Base-by-base conservation (phyloP, 2,329 filamentous ascomycete species). In the Fonsecaea pedrosoi region DNA sequence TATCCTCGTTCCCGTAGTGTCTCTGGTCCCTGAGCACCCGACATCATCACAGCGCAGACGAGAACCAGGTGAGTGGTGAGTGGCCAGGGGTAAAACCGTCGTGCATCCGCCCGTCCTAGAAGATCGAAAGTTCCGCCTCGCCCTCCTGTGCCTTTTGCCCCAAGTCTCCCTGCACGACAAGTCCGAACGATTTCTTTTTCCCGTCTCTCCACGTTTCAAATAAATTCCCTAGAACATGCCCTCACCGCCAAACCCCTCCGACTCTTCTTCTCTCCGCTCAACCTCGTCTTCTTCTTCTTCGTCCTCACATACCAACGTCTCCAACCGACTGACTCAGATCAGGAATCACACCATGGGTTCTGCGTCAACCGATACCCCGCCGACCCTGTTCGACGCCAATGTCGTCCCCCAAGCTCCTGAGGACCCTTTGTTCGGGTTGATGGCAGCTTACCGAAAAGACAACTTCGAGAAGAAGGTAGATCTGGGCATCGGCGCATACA, bases 401-500 rank as follows among this genome's bases (percentile, higher is more conserved):
- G 83, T 85, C 72, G 92, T 97, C 67, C 92, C 94, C 75, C 90
- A 94, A 81, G 95, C 95, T 68, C 94, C 95, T 56, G 94, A 97
- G 79, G 95, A 99, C 82, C 89, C 94, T 71, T 87, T 99, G 77
- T 99, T 99, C 77, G 94, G 94, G 65, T 83, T 99, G 75, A 93
- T 94, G 87, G 88, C 90, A 70, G 93, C 92, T 69, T 99, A 90
- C 84, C 89, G 89, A 76, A 91, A 90, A 70, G 95, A 99, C 77
- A 82, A 86, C 18, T 85, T 82, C 64, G 79, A 85, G 65, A 88
- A 92, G 80, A 99, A 99, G 83, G 91, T 99, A 72, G 95, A 99
- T 81, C 82, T 99, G 80, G 94, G 95, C 78, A 87, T 98, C 82
- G 95, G 95, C 74, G 95, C 95, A 66, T 99, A 99, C 82, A 87